Conservation (phyloP, 139 green algal species). For the Limnomonas spitsbergensis region DNA sequence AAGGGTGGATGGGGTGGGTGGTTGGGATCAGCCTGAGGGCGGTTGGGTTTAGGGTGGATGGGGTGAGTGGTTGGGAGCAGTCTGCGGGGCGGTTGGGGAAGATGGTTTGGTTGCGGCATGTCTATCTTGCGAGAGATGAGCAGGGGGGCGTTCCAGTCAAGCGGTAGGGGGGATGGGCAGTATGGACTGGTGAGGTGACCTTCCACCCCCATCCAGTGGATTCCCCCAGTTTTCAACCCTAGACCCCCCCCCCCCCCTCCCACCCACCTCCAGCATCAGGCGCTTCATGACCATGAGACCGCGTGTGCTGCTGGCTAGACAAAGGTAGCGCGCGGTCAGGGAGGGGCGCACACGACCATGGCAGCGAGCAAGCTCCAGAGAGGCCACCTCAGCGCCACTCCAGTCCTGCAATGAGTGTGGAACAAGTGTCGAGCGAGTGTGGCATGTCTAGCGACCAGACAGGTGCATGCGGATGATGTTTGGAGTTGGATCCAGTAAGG, state of each 20-base stretch:
- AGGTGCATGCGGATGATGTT: no score
- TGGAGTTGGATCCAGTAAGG: no score
- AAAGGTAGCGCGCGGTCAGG: constrained; percentile 16
- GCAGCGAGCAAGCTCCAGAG: constrained; percentile 23
- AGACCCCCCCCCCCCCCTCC: no score
- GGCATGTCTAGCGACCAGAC: no score
- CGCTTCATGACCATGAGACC: background rate
- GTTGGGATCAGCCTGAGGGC: constrained; percentile 17
- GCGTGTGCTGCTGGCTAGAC: background rate
- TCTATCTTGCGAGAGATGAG: constrained; percentile 10
- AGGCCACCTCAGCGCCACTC: constrained; percentile 16
- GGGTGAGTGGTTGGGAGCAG: constrained; percentile 29
- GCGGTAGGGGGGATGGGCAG: background rate
- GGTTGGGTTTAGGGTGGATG: constrained; percentile 23
- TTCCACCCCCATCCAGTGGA: no score
- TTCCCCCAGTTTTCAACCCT: no score
- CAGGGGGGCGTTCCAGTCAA: no score
- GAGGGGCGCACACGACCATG: constrained; percentile 23
- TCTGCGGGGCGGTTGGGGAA: constrained; percentile 11
- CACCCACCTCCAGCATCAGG: background rate
- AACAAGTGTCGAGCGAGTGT: background rate
- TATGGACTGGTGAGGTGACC: background rate
- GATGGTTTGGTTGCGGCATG: background rate
- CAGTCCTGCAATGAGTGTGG: constrained; percentile 22
- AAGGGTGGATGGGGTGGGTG: constrained; percentile 33